phyloP scores from a whole-genome alignment of 345 rosid genomes.

The Angophora floribunda region DNA sequence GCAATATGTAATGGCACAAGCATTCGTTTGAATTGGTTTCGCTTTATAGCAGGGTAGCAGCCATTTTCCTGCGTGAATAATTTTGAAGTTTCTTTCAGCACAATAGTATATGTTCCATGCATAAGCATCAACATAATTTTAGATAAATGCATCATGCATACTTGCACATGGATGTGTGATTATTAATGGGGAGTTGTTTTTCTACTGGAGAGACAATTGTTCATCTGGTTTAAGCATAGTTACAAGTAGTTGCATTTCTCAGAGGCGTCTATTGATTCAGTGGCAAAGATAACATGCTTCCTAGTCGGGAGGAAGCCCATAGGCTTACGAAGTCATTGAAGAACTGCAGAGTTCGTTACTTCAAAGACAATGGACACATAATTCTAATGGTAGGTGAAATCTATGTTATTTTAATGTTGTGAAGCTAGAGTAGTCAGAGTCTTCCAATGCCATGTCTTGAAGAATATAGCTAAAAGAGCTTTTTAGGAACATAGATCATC shows the following conservation, averaged over 20 bases:
- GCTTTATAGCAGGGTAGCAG: neutral
- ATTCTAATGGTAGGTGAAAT: conserved; percentile 54
- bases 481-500: neutral
- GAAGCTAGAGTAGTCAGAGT: neutral
- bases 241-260: neutral
- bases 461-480: neutral
- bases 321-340: conserved; percentile 42
- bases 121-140: neutral
- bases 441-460: neutral
- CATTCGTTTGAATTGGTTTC: neutral
- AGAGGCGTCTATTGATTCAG: conserved; percentile 14
- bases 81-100: neutral
- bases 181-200: neutral
- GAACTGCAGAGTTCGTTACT: conserved; percentile 58
- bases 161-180: neutral
- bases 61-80: neutral
- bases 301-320: conserved; percentile 63
- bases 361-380: conserved; percentile 78
- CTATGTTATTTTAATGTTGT: neutral
- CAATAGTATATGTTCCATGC: neutral
- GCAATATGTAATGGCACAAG: neutral
- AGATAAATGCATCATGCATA: neutral
- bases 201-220: neutral
- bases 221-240: neutral
- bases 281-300: conserved; percentile 79